Base-by-base conservation (phyloP, 1,284 basidiomycete genomes). In the Ceratobasidium sp. region DNA sequence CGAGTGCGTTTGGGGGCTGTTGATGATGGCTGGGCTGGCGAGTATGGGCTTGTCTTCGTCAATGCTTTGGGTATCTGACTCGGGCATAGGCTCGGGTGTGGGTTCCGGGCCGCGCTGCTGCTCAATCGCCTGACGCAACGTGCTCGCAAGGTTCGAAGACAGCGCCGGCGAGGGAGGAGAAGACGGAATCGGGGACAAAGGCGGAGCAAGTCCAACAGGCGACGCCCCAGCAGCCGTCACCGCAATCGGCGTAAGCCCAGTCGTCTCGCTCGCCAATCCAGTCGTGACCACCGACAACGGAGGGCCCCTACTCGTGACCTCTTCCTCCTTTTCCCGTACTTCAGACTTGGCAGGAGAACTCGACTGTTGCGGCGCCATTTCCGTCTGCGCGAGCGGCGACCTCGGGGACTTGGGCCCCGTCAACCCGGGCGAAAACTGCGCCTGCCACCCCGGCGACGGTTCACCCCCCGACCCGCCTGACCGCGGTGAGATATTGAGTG, bases 121-220 rank as follows among this genome's bases (percentile, higher is more conserved):
- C 40, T 71, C 70, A 35, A 71, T 68, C 4, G 49, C 54, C 40
- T 71, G 70, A 22, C 70, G 56, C 15, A 71, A 17, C 3, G 64
- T 47, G 29, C 65, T 68, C 1, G 70, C 70, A 2, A 71, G 56
- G 31, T 68, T 65, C 13, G 65, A 10, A 20, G 62, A 68, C 1
- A 68, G 27, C 13, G 64, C 31, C 15, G 60, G 64, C 29, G 64
- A 68, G 20, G 64, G 64, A 29, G 64, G 64, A 13, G 20, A 25
- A 47, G 64, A 68, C 5, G 52, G 50, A 29, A 20, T 43, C 20
- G 64, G 64, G 7, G 64, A 68, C 20, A 55, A n/a, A 5, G 64
- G 64, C 8, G 49, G 27, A 17, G 52, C 32, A 17, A 68, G 40
- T 12, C 50, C 50, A 34, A 35, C 52, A 35, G 64, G 53, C 25